Conservation (phyloP, 306 rosid species). For the Quercus cerris region DNA sequence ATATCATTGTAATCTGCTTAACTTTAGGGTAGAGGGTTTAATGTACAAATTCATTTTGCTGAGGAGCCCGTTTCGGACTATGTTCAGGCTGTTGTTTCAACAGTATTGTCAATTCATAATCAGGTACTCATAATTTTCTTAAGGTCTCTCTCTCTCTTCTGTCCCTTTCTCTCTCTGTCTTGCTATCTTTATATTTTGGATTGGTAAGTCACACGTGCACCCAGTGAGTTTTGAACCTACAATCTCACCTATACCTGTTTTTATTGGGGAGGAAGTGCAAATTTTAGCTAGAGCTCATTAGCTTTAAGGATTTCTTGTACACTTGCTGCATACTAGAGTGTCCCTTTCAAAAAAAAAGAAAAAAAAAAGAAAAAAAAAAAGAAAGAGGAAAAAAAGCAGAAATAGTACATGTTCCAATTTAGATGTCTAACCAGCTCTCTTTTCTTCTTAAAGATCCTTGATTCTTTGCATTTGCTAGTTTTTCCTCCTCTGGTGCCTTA, state of each 20-base stretch:
- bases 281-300: no score
- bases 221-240: no score
- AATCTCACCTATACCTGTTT: no score
- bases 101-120: conserved; percentile 68
- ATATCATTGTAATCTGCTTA: conserved; percentile 1
- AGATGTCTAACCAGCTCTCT: not conserved
- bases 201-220: not conserved
- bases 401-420: not conserved
- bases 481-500: not conserved
- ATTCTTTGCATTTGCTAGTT: not conserved
- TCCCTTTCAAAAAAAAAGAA: not conserved
- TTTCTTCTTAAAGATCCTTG: not conserved
- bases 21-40: conserved; percentile 88
- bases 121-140: conserved; percentile 44
- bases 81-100: conserved; percentile 76
- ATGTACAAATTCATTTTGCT: conserved; percentile 69
- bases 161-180: no score
- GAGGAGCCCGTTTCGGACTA: conserved; percentile 89
- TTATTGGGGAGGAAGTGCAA: no score
- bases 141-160: no score
- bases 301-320: not conserved
- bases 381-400: no score
- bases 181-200: no score
- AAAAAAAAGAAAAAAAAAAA: no score
- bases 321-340: not conserved